Conservation (phyloP, 2,329 filamentous ascomycete species). For the Hymenoscyphus occultus region DNA sequence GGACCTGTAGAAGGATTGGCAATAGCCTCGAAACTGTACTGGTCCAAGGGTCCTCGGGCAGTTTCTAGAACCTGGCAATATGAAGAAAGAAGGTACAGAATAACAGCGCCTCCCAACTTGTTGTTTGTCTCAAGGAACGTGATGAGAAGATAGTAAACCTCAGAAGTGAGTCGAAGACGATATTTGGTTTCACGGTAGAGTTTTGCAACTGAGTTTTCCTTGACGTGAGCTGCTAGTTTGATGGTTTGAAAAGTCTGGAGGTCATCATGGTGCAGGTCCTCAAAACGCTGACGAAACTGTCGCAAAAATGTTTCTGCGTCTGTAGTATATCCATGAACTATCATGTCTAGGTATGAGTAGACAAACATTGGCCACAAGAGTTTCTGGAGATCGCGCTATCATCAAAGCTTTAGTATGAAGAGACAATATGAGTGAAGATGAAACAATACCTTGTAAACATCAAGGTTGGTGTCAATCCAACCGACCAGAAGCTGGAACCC, state of each 20-base stretch:
- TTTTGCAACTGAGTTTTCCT: conserved; percentile 72
- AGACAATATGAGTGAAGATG: neutral
- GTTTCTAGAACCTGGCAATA: conserved; percentile 58
- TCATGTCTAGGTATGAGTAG: conserved; percentile 82
- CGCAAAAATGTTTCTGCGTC: conserved; percentile 74
- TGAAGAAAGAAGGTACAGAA: conserved; percentile 68
- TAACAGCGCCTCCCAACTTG: conserved; percentile 73
- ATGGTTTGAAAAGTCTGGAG: conserved; percentile 72
- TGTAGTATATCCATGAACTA: conserved; percentile 65
- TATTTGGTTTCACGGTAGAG: conserved; percentile 87
- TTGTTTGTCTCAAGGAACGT: conserved; percentile 87
- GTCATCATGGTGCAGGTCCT: conserved; percentile 76
- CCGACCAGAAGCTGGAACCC: conserved; percentile 71
- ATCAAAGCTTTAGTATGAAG: neutral
- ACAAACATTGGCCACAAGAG: conserved; percentile 92
- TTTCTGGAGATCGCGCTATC: conserved; percentile 78
- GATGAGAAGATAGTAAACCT: conserved; percentile 78
- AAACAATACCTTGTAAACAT: conserved; percentile 77
- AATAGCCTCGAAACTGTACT: conserved; percentile 60
- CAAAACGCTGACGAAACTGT: conserved; percentile 65
- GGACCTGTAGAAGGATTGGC: conserved; percentile 56
- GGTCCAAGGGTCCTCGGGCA: conserved; percentile 60
- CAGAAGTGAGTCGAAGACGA: conserved; percentile 81
- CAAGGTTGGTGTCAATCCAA: conserved; percentile 89
- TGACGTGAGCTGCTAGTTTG: conserved; percentile 72